Base-by-base conservation (phyloP, 2,329 filamentous ascomycete genomes). In the Aspergillus unguis region DNA sequence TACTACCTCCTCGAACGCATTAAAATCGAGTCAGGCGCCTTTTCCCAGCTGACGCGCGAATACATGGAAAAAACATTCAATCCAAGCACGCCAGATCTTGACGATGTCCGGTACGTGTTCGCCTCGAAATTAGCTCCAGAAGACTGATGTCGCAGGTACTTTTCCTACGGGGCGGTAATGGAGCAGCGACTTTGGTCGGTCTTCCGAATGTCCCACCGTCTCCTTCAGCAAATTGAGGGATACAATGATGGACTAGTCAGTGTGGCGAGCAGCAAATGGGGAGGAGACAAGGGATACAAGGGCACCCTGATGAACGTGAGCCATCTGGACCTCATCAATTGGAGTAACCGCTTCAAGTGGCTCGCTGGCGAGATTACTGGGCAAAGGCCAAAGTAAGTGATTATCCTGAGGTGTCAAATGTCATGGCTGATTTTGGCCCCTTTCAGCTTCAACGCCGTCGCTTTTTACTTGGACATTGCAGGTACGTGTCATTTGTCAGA, bases 311-410 rank as follows among this genome's bases (percentile, higher is more conserved):
- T 83, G n/a, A 80, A 80, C 3, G 83, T 85, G 53, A 84, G 79
- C 64, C 83, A 86, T 69, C 65, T 86, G 43, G 83, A 86, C 59
- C 64, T 85, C 56, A 86, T 86, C 67, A 86, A 86, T 59, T 86
- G 83, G 83, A 83, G 81, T 28, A 85, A 85, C 57, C 72, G 82
- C 29, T 60, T 85, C 35, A 79, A 83, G 59, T 83, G 80, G 79
- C 74, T 80, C 52, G 73, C 82, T 44, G 82, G 80, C 65, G 73
- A 78, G 53, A 61, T 85, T 48, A 80, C 78, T 2, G 80, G 83
- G 3, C 78, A 78, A 53, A 79, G 77, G 65, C 72, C 75, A 59
- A 82, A 77, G 77, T 82, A 46, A 54, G 74, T 35, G 8, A 32
- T 44, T 36, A 26, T 40, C 10, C 11, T 9, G 10, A 11, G 32